These are phyloP conservation scores for Neoarthrinium moseri DNA, from an alignment of 2,329 filamentous ascomycete species.

Conservation along the genomic window DNA sequence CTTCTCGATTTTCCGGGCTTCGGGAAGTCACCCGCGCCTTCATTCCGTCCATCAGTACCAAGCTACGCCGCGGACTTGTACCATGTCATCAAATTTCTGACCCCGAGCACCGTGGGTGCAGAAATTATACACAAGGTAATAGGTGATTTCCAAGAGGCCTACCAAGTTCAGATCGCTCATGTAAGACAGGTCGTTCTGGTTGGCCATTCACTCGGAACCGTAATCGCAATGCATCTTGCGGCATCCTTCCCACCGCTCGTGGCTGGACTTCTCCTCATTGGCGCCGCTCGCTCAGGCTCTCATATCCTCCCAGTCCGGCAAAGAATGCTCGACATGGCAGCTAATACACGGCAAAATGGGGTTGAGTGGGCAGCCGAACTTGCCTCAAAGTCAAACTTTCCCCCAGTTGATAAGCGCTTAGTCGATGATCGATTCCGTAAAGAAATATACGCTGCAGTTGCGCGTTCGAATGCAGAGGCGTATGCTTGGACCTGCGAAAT, in stretches of 20 bases:
- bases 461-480: conserved; percentile 26
- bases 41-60: conserved; percentile 15
- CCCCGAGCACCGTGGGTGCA: conserved; percentile 3
- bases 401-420: conserved; percentile 18
- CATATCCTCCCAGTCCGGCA: conserved; percentile 28
- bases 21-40: conserved; percentile 18
- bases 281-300: conserved; percentile 26
- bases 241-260: conserved; percentile 22
- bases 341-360: conserved; percentile 22
- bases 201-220: conserved; percentile 34
- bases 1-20: conserved; percentile 28
- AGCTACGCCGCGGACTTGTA: conserved; percentile 26
- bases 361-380: conserved; percentile 25
- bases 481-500: conserved; percentile 31
- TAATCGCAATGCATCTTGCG: conserved; percentile 34
- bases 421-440: conserved; percentile 11
- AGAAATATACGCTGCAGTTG: conserved; percentile 26
- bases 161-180: too few relatives aligned
- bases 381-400: conserved; percentile 27
- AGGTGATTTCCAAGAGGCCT: too few relatives aligned
- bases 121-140: background rate
- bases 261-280: conserved; percentile 29
- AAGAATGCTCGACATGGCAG: conserved; percentile 27
- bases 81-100: conserved; percentile 19
- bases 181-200: conserved; percentile 20